Base-by-base conservation (phyloP, 192 early-diverging fungal species). In the Physocladia obscura region DNA sequence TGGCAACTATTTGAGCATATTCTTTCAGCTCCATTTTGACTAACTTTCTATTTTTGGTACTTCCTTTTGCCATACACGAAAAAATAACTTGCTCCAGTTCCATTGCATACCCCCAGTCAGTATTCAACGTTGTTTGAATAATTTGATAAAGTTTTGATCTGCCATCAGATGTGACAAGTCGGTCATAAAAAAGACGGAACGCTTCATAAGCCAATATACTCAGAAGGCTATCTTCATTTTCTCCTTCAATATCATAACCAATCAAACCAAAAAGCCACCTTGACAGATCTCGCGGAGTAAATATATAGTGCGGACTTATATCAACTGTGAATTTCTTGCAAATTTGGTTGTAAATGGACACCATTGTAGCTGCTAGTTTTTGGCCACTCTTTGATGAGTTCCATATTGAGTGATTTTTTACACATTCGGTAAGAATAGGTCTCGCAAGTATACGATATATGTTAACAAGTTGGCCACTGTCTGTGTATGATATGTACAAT, bases 211-310 rank as follows among this genome's bases (percentile, higher is more conserved):
- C 72, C 11, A 87, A 11, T 1, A 79, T 57, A 24, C 81, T 71
- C 6, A 87, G 67, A 32, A 87, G 58, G 39, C 80, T 72, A 15
- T 38, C 51, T 26, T 73, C 71, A 61, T 87, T 80, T 27, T 77
- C 60, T 24, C 64, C 60, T 2, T 24, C 39, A 57, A 68, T 70
- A 34, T 79, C 61, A 54, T 85, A 87, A 8, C 74, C 49, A 4
- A 57, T 61, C 2, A 87, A 38, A 22, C 71, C 74, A 8, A 82
- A 29, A 13, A 86, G 48, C 76, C 78, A 80, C 13, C 74, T 50
- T 8, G 83, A 79, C 15, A 87, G 38, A 55, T 87, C 85, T 30
- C 85, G 50, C 13, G 83, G 83, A 4, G 76, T 83, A 52, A 86
- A 87, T 13, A 77, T 51, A 63, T 87, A 87, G 71, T 87, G 85